Evolutionary conservation across 345 rosid species (phyloP).

Genomic region (Citrus australasica): DNA sequence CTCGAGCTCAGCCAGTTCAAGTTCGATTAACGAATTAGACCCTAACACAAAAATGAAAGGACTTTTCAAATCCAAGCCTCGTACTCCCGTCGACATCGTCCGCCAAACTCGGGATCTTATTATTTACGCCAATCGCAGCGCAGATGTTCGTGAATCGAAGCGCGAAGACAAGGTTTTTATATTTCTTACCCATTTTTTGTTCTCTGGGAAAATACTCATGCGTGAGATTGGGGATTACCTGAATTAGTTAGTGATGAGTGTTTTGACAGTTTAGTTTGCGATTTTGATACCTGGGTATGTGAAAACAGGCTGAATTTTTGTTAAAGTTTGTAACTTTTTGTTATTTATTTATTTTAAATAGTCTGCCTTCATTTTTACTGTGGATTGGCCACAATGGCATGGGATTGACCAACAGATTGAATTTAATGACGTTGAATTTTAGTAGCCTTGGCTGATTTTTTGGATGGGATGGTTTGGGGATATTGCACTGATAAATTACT

Average conservation of each 20-base stretch:
- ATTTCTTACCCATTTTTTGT: too few relatives aligned
- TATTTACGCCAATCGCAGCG: conserved; percentile 35
- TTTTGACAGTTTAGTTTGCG: background rate
- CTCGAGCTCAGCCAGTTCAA: background rate
- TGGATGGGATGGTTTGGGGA: background rate
- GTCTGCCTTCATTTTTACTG: background rate
- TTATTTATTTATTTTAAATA: background rate
- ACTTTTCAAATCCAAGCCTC: conserved; percentile 82
- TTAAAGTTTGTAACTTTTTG: background rate
- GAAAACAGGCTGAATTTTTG: background rate
- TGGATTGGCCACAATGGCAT: background rate
- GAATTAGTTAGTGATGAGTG: background rate
- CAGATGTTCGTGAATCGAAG: conserved; percentile 49
- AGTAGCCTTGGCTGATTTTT: background rate
- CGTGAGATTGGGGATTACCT: background rate
- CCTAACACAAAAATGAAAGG: conserved; percentile 60
- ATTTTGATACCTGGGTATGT: background rate
- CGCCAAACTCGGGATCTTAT: conserved; percentile 92
- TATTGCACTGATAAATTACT: background rate
- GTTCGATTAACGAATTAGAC: background rate
- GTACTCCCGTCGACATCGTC: conserved; percentile 78
- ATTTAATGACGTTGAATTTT: background rate
- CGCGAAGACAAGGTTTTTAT: conserved; percentile 60
- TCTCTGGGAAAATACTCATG: too few relatives aligned
- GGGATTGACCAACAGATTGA: background rate